Base-by-base conservation (phyloP, 805 yeast genomes). In the Yamadazyma tumulicola region DNA sequence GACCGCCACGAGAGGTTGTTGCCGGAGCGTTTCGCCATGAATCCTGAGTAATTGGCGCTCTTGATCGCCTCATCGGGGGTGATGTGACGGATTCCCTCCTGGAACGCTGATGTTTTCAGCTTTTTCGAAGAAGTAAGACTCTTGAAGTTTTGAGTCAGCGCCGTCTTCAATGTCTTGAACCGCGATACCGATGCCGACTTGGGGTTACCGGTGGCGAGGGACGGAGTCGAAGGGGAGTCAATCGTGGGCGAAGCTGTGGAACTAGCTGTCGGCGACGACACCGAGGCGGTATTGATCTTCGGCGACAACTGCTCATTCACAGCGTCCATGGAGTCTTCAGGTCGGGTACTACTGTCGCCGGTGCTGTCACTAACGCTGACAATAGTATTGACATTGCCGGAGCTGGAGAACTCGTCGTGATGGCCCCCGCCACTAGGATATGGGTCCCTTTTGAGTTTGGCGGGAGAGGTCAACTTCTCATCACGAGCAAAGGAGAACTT, bases 11-110 rank as follows among this genome's bases (percentile, higher is more conserved):
- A 77, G 4, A 94, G 76, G 39, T 81, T 73, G 39, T 82, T 85
- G 16, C 96, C 95, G 1, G 70, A 61, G 45, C 85, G 80, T 59
- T 93, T 93, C 34, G 88, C 78, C 96, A 93, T 86, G 96, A 97
- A 93, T 2, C 99, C 99, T 31, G 86, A 79, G 48, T 69, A 77
- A 35, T 73, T 83, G 0, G 97, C 86, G 5, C 81, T 65, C 46
- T 77, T 77, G 31, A 84, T 75, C 0, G 97, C 82, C 29, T 85
- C 84, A 41, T 75, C 78, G 0, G 96, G 95, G 0, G 83, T 71
- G 11, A 85, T 71, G 13, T 62, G 69, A 47, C 87, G 72, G 27
- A 93, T 84, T 5, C 98, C 98, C 61, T 93, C 98, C 51, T 76
- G 78, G 54, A 84, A 84, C 0, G 93, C 93, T 0, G 85, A 76